phyloP scores from a whole-genome alignment of 352 stramenopile genomes.

The Phytophthora tubulina region DNA sequence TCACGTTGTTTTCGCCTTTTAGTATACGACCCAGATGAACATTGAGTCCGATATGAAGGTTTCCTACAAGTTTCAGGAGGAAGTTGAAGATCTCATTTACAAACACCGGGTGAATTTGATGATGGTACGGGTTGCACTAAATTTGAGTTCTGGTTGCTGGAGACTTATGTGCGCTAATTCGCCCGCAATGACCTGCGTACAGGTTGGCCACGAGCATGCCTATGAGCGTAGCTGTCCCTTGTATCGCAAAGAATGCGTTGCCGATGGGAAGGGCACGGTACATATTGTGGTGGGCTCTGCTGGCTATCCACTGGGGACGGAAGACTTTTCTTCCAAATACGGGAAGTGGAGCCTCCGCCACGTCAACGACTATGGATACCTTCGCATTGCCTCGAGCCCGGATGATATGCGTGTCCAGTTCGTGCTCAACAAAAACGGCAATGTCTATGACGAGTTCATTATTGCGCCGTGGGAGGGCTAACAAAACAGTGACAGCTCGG shows the following conservation, averaged over 20 bases:
- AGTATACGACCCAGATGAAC: slow-evolving; percentile 66
- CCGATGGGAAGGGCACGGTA: slow-evolving; percentile 64
- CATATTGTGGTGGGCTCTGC: slow-evolving; percentile 86
- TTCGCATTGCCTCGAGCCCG: slow-evolving; percentile 55
- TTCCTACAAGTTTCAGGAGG: slow-evolving; percentile 77
- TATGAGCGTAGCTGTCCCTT: slow-evolving; percentile 91
- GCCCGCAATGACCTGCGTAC: slow-evolving; percentile 1
- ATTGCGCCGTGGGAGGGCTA: slow-evolving; percentile 42
- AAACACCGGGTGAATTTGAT: slow-evolving; percentile 90
- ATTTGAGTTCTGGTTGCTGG: not conserved
- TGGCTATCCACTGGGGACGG: slow-evolving; percentile 61
- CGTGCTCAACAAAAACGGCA: slow-evolving; percentile 74
- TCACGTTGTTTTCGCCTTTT: slow-evolving; percentile 2
- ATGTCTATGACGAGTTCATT: slow-evolving; percentile 68
- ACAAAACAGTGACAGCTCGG: not conserved
- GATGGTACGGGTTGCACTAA: slow-evolving; percentile 51
- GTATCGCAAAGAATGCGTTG: slow-evolving; percentile 68
- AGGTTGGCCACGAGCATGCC: slow-evolving; percentile 91
- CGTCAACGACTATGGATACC: slow-evolving; percentile 74
- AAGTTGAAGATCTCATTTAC: slow-evolving; percentile 91
- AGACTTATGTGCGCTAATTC: slow-evolving; percentile 11
- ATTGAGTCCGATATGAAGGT: slow-evolving; percentile 75
- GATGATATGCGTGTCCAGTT: slow-evolving; percentile 68
- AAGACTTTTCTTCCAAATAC: slow-evolving; percentile 65
- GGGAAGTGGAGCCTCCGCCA: slow-evolving; percentile 77